Base-by-base conservation (phyloP, 2,329 filamentous ascomycete genomes). In the Cladobotryum mycophilum region DNA sequence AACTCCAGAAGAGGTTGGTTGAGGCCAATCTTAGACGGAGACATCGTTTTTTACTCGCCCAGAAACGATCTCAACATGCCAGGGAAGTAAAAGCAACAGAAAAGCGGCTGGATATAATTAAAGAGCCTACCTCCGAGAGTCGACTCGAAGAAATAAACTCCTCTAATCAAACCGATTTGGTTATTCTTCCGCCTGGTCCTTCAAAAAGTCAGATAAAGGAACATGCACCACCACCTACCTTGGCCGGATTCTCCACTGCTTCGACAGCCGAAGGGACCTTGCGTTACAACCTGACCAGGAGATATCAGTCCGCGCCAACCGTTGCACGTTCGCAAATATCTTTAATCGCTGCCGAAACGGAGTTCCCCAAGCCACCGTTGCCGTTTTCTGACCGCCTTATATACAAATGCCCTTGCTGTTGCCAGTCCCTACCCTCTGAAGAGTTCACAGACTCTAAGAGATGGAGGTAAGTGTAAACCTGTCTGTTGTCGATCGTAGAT, bases 401-500 rank as follows among this genome's bases (percentile, higher is more conserved):
- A 12, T 1, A 48, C 3, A 51, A 51, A 44, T 55, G 53, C 17
- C 48, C 53, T 13, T 55, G 51, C 13, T 55, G 53, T 13, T 55
- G 51, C 34, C 44, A 53, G 41, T 36, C 45, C 5, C 14, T 55
- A 17, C 47, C 51, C 5, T 18, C 15, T 36, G 33, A 36, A 20
- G 15, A 17, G 8, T 45, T 45, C 5, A 4, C 30, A 13, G 22
- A 45, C 22, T 8, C 43, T 4, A 22, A 18, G 9, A 20, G 11
- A 36, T 45, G 43, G 43, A 45, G 17, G 43, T 45, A 35, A 45
- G 43, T 11, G 12, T 17, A 17, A 13, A 1, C 3, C 15, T 14
- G 6, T 7, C 13, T 2, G 11, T 35, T 12, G 25, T 30, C 8
- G 25, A 30, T 30, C 7, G 4, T 13, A 14, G 9, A 42, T n/a